These are phyloP conservation scores for Arxiozyma heterogenica DNA, from an alignment of 1,139 yeast species.

Conservation along the genomic window DNA sequence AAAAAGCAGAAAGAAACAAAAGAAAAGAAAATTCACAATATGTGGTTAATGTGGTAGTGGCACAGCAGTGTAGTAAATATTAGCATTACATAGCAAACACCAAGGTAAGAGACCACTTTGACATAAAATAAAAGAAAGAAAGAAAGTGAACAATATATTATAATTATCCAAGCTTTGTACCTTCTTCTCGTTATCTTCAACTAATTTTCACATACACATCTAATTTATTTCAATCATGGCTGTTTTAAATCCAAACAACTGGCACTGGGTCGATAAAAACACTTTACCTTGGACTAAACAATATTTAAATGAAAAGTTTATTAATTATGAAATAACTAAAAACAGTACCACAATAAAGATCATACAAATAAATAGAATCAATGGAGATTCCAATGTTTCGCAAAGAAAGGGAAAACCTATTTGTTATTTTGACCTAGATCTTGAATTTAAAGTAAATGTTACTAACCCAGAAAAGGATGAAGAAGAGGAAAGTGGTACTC, in stretches of 20 bases:
- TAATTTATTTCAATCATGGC: slow-evolving; percentile 39
- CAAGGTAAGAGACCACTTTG: too few species aligned
- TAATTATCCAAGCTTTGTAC: neutral
- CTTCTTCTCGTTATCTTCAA: too few species aligned
- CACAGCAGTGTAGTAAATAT: too few species aligned
- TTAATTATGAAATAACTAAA: slow-evolving; percentile 28
- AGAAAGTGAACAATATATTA: too few species aligned
- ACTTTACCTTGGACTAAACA: slow-evolving; percentile 67
- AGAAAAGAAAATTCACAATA: too few species aligned
- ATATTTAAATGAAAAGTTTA: slow-evolving; percentile 43
- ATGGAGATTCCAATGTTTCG: slow-evolving; percentile 73
- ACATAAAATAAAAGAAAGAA: too few species aligned
- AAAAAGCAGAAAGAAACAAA: too few species aligned
- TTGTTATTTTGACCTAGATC: slow-evolving; percentile 59
- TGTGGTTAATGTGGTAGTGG: too few species aligned
- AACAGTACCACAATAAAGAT: slow-evolving; percentile 31
- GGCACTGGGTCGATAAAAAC: slow-evolving; percentile 84
- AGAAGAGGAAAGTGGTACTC: slow-evolving; percentile 29
- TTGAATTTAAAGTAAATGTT: slow-evolving; percentile 41
- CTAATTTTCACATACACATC: neutral
- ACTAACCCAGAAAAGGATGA: slow-evolving; percentile 23
- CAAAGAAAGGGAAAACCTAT: slow-evolving; percentile 74
- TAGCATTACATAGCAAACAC: too few species aligned
- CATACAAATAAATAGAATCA: slow-evolving; percentile 37
- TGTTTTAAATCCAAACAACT: slow-evolving; percentile 76